Conservation (phyloP, 108 stramenopile species). For the Aurantiochytrium sp. region DNA sequence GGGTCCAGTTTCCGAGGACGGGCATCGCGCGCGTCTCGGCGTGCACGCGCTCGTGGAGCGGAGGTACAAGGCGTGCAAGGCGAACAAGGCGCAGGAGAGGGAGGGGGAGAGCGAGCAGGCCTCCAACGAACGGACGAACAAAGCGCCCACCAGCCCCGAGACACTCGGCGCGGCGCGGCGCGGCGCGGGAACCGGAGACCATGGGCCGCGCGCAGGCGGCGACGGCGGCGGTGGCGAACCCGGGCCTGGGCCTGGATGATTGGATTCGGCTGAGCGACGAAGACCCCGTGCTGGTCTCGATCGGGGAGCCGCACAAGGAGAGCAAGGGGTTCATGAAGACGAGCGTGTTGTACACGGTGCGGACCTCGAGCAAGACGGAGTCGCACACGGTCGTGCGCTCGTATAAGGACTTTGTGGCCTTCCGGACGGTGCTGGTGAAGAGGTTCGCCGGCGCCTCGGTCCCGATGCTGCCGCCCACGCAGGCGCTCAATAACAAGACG, state of each 20-base stretch:
- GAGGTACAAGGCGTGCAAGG: no score
- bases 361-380: background rate
- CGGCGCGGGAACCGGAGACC: no score
- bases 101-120: no score
- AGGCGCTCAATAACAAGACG: background rate
- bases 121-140: no score
- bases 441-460: background rate
- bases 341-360: background rate
- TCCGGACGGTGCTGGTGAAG: background rate
- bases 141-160: no score
- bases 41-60: no score
- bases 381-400: background rate
- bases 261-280: conserved; percentile 9
- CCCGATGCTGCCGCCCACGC: background rate
- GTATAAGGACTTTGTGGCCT: conserved; percentile 29
- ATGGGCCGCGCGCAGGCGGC: no score
- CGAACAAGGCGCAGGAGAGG: no score
- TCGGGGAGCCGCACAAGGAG: background rate
- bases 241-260: background rate
- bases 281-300: conserved; percentile 18
- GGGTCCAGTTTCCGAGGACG: no score
- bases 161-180: no score
- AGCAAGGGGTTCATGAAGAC: background rate
- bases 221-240: background rate
- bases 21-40: no score